Evolutionary conservation across 2,329 filamentous ascomycete genomes (phyloP), one percentile per base, ranked within the genome.

Genomic region (Teratosphaeria zuluensis): DNA sequence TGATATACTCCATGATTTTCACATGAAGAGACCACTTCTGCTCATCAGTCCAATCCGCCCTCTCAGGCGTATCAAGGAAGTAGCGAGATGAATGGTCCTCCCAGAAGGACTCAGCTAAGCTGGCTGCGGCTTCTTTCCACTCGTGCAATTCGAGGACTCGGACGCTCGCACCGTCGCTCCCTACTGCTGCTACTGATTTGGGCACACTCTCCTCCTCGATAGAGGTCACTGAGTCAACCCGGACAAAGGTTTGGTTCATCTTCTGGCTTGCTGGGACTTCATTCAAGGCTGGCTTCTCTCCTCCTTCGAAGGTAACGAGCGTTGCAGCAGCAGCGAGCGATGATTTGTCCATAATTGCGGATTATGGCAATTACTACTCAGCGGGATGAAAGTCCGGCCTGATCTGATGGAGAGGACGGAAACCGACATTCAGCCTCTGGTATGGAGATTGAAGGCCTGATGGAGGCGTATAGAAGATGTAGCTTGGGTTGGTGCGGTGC

Each of bases 71-170:
- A 68, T 89, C 83, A 66, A 92, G 78, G 67, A 90, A 84, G 75
- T 92, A 94, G 71, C 82, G 80, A 62, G 85, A 84, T 62, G 90
- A 81, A 59, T 88, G 83, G 72, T 94, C 89, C 61, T 84, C 78
- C 59, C 82, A 85, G 76, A 95, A 94, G 63, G 89, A 86, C 70
- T 90, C 84, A 53, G 89, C 86, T 65, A 95, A 81, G 68, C 86
- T 85, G 38, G 81, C 76, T 30, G 85, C 88, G 33, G 88, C 89
- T 70, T 84, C 81, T 70, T 85, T 84, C 76, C 84, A 87, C 75
- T 92, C 88, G 59, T 80, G 76, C 68, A 86, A 80, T 62, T 77
- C 77, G 63, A 92, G 77, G 60, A 81, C 72, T 62, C 88, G 87
- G 66, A 90, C 81, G 56, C 77, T 74, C 64, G 9, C 56, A 19